Conservation (phyloP, 2,329 filamentous ascomycete genomes). For the Fusarium agapanthi region DNA sequence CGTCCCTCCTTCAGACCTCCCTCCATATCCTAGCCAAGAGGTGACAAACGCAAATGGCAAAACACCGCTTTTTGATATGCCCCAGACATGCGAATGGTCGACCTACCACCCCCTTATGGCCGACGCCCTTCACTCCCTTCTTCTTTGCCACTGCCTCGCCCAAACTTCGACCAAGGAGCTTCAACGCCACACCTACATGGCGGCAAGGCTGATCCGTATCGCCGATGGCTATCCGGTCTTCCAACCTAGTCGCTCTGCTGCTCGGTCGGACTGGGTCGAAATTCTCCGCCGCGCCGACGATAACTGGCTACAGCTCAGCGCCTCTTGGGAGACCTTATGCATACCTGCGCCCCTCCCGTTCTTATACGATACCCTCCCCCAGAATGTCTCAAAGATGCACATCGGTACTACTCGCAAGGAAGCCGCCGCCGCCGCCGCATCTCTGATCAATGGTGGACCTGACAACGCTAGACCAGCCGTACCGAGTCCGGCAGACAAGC, state of each 20-base stretch:
- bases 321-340: slow-evolving; percentile 77
- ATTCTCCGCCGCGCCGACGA: slow-evolving; percentile 70
- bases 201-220: slow-evolving; percentile 76
- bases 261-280: slow-evolving; percentile 83
- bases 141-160: slow-evolving; percentile 80
- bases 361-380: slow-evolving; percentile 21
- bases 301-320: slow-evolving; percentile 73
- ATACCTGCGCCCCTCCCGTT: slow-evolving; percentile 63
- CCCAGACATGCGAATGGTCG: slow-evolving; percentile 42
- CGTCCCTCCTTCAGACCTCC: slow-evolving; percentile 71
- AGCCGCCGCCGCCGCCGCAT: slow-evolving; percentile 37
- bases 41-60: slow-evolving; percentile 42
- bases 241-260: slow-evolving; percentile 74
- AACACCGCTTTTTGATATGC: slow-evolving; percentile 45
- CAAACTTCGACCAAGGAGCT: slow-evolving; percentile 83
- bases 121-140: slow-evolving; percentile 79
- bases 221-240: slow-evolving; percentile 85
- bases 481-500: slow-evolving; percentile 56
- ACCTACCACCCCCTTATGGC: slow-evolving; percentile 85
- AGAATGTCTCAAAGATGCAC: neutral
- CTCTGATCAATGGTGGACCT: slow-evolving; percentile 31
- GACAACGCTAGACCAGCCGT: slow-evolving; percentile 39
- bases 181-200: slow-evolving; percentile 82
- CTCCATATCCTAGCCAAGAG: slow-evolving; percentile 67
- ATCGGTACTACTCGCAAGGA: slow-evolving; percentile 2